Base-by-base conservation (phyloP, 2,329 filamentous ascomycete species). In the Claviceps monticola region DNA sequence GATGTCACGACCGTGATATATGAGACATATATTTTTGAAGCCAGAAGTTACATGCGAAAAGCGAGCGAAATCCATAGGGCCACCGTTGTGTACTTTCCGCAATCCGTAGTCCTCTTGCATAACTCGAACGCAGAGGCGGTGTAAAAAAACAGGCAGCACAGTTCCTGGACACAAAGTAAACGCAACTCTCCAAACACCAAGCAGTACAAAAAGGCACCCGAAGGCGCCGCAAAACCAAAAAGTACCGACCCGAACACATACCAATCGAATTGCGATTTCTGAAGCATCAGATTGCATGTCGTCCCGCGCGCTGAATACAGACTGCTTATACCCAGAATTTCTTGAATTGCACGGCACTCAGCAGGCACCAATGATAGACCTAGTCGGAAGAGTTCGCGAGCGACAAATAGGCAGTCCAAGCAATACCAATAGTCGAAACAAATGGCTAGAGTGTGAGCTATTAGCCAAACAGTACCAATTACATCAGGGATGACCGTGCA, bases 371-470 rank as follows among this genome's bases (percentile, higher is more conserved):
- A 42, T 42, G 7, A 48, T 9, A 19, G 19, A 17, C 48, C 57
- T 91, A 86, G 54, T 94, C 88, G 2, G 88, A 75, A 5, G 89
- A 84, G 70, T 97, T 97, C 55, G 85, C 87, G 49, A 98, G 77
- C 2, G 90, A 96, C 11, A 98, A 80, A 68, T 96, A 98, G 19
- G 90, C 91, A 11, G 93, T 97, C 93, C 91, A 97, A 37, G 89
- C 89, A 61, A 97, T 97, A 75, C 91, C 91, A 52, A 98, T 71
- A 8, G 88, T 94, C 16, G 91, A 96, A 8, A 96, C 91, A 64
- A 98, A 97, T 1, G 91, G 91, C 90, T 95, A 37, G 37, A 2
- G 42, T 6, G n/a, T 3, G 6, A 38, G 23, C 21, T 7, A 13
- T 48, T 48, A 48, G 46, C 46, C 29, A 34, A 34, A 34, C 9